These are phyloP conservation scores for Pleodorina starrii DNA, from an alignment of 139 green algal genomes.

Conservation along the genomic window DNA sequence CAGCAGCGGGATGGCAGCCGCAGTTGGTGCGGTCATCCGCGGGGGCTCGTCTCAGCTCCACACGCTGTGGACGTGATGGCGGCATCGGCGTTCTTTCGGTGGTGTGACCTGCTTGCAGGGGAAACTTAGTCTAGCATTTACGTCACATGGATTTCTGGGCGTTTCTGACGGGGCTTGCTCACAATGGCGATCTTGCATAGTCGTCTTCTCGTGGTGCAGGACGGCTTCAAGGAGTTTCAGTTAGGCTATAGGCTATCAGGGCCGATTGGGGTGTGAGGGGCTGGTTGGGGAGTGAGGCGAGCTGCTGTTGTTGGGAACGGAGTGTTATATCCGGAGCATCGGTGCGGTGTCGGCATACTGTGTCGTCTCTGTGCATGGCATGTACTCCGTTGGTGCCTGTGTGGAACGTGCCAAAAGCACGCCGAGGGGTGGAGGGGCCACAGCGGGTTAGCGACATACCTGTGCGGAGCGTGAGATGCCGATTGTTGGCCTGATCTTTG, in stretches of 20 bases:
- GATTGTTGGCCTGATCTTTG: background rate
- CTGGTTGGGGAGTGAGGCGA: background rate
- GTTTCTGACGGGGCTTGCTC: background rate
- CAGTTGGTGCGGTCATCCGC: too few relatives aligned
- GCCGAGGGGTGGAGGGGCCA: background rate
- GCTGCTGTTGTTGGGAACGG: background rate
- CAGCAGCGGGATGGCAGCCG: too few relatives aligned
- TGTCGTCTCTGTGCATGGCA: background rate
- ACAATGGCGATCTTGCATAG: background rate
- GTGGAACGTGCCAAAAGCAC: background rate
- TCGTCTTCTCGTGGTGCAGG: background rate
- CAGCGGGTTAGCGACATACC: background rate
- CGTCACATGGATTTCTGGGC: background rate
- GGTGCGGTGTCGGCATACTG: background rate
- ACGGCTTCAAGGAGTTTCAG: background rate
- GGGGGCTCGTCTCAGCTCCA: too few relatives aligned
- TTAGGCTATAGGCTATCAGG: background rate
- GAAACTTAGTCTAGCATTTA: too few relatives aligned
- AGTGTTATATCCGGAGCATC: conserved; percentile 14
- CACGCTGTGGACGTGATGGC: too few relatives aligned
- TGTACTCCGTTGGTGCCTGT: background rate
- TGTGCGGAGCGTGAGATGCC: background rate
- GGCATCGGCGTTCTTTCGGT: too few relatives aligned
- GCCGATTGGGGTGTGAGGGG: background rate
- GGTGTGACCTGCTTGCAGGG: too few relatives aligned